These are phyloP conservation scores for Pseudonitzschia multistriata DNA, from an alignment of 108 stramenopile genomes.

Conservation along the genomic window DNA sequence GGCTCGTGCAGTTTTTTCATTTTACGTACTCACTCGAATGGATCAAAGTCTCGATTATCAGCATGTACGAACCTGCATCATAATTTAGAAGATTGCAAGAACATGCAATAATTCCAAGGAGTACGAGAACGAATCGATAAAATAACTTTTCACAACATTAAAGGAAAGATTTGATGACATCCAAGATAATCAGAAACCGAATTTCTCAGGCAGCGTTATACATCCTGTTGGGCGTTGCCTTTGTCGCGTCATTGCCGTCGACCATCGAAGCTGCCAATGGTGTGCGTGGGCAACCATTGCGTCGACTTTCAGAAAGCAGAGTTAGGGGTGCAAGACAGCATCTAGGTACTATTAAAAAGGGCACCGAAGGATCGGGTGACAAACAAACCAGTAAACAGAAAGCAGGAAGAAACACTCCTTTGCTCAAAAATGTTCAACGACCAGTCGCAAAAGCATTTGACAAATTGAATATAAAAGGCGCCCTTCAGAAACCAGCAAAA, in stretches of 20 bases:
- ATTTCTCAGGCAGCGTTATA: neutral
- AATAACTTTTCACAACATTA: neutral
- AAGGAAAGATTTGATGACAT: neutral
- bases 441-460: neutral
- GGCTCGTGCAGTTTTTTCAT: neutral
- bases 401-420: neutral
- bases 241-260: neutral
- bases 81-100: neutral
- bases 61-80: neutral
- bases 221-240: neutral
- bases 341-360: neutral
- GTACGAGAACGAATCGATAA: neutral
- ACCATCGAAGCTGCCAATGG: neutral
- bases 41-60: neutral
- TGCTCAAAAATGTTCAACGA: neutral
- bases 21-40: neutral
- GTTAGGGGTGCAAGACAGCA: neutral
- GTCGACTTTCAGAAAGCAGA: neutral
- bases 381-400: neutral
- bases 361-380: neutral
- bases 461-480: neutral
- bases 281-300: neutral
- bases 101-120: neutral
- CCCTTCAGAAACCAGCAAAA: neutral
- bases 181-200: constrained; percentile 3